Conservation (phyloP, 2,329 filamentous ascomycete species). For the Sporothrix dimorphospora region DNA sequence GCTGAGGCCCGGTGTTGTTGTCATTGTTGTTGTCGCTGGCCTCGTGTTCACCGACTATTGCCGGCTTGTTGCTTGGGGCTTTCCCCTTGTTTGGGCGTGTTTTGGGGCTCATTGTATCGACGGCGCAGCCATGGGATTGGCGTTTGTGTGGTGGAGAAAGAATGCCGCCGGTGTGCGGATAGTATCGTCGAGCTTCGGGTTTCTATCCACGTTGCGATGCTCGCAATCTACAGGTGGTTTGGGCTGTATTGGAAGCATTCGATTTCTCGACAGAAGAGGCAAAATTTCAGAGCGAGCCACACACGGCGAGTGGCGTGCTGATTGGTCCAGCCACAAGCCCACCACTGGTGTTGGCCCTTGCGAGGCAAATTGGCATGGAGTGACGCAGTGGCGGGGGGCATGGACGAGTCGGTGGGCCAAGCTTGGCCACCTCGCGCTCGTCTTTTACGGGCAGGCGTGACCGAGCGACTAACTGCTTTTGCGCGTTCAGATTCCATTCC, state of each 20-base stretch:
- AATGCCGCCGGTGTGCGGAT: not conserved
- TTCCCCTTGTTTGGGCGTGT: slow-evolving; percentile 30
- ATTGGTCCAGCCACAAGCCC: slow-evolving; percentile 30
- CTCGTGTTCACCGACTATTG: slow-evolving; percentile 26
- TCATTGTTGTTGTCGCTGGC: slow-evolving; percentile 36
- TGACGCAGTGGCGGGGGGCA: slow-evolving; percentile 10
- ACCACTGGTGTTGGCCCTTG: not conserved
- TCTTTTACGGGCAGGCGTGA: not conserved
- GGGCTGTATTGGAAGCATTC: not conserved
- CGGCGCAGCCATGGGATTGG: slow-evolving; percentile 21
- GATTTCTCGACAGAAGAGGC: slow-evolving; percentile 26
- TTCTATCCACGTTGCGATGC: not conserved
- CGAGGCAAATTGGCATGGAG: not conserved
- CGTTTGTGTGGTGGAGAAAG: not conserved
- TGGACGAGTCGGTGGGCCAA: not conserved
- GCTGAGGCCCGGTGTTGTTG: slow-evolving; percentile 34
- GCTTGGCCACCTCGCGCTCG: not conserved
- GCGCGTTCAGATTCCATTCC: not conserved
- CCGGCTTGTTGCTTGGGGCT: slow-evolving; percentile 16
- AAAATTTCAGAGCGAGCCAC: slow-evolving; percentile 27
- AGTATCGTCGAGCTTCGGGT: not conserved
- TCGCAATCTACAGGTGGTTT: slow-evolving; percentile 9
- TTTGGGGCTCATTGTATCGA: slow-evolving; percentile 26
- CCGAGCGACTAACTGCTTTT: not conserved
- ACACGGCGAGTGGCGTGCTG: slow-evolving; percentile 10